Base-by-base conservation (phyloP, 2,329 filamentous ascomycete species). In the Aspergillus fructus region DNA sequence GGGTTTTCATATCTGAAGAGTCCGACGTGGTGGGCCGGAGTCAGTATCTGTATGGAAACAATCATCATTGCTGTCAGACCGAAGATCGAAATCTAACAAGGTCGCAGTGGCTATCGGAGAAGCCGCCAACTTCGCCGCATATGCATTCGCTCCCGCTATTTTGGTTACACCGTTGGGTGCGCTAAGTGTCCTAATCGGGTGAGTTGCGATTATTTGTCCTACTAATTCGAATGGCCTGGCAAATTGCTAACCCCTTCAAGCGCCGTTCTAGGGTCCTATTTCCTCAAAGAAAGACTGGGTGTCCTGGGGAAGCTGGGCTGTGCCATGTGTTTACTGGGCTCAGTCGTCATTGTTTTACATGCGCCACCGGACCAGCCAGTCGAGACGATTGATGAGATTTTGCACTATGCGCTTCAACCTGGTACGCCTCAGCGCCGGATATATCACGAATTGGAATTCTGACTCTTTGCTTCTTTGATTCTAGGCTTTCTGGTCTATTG, bases 81-180 rank as follows among this genome's bases (percentile, higher is more conserved):
- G 48, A 34, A 48, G 34, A 41, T 33, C 34, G 52, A 40, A 48
- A 49, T 48, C 56, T 67, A 61, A 74, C 71, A 59, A 45, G 64
- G 56, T 43, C 17, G 49, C 58, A 96, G 91, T 99, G 85, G 89
- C 92, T 59, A 78, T 96, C 45, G 94, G 94, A 71, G 94, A 99
- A 78, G 81, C 97, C 58, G 96, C 92, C 78, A 99, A 99, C 76
- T 99, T 99, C 73, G 93, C 93, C 50, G 94, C 94, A 61, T 99
- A 99, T 74, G 94, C 94, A 7, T 99, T 97, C 77, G 94, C 94
- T 64, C 94, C 94, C 41, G 96, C 94, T n/a, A 99, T 99, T 76
- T 83, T 99, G 53, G 94, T 99, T 41, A 99, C 94, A 5, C 94
- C 94, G 24, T 81, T 99, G 23, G 94, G 94, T 60, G 94, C 94